These are phyloP conservation scores for Blastobotrys aristatus DNA, from an alignment of 1,139 yeast species.

Conservation along the genomic window DNA sequence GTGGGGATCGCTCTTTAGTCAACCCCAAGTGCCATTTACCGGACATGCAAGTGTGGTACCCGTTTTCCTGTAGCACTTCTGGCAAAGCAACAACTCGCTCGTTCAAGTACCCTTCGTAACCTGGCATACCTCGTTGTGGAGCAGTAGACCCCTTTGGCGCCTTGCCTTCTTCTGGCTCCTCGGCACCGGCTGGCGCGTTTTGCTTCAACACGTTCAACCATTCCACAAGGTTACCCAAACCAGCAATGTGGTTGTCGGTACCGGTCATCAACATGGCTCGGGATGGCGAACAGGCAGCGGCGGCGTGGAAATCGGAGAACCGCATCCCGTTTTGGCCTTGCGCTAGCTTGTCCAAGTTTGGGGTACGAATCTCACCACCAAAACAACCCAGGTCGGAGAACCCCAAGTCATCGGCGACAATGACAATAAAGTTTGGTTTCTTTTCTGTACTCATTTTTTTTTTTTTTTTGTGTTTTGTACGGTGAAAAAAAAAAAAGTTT, in stretches of 20 bases:
- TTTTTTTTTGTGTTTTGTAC: too few relatives aligned
- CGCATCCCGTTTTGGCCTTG: constrained; percentile 30
- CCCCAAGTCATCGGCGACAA: constrained; percentile 60
- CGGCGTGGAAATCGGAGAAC: constrained; percentile 57
- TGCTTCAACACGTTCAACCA: constrained; percentile 37
- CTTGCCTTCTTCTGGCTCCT: constrained; percentile 15
- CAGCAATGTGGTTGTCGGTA: constrained; percentile 58
- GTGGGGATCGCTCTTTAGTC: constrained; percentile 47
- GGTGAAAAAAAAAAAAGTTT: background rate
- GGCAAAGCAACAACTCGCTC: constrained; percentile 50
- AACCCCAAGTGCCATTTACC: constrained; percentile 61
- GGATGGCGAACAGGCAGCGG: constrained; percentile 63
- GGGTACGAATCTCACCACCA: constrained; percentile 58
- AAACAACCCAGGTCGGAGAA: constrained; percentile 53
- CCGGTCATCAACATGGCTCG: constrained; percentile 59
- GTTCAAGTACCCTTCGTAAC: constrained; percentile 54
- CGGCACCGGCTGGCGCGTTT: constrained; percentile 15
- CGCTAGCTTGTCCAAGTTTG: constrained; percentile 46
- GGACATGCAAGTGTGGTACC: constrained; percentile 46
- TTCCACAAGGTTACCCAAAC: constrained; percentile 57
- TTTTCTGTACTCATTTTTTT: constrained; percentile 6
- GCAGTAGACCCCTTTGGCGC: constrained; percentile 9
- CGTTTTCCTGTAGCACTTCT: constrained; percentile 46
- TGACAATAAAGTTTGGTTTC: constrained; percentile 44
- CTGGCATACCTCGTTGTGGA: constrained; percentile 40